Percentiles rank a stretch among this genome's conserved stretches.
phyloP scores from a whole-genome alignment of 192 early-diverging fungal species.

The Mortierella antarctica region DNA sequence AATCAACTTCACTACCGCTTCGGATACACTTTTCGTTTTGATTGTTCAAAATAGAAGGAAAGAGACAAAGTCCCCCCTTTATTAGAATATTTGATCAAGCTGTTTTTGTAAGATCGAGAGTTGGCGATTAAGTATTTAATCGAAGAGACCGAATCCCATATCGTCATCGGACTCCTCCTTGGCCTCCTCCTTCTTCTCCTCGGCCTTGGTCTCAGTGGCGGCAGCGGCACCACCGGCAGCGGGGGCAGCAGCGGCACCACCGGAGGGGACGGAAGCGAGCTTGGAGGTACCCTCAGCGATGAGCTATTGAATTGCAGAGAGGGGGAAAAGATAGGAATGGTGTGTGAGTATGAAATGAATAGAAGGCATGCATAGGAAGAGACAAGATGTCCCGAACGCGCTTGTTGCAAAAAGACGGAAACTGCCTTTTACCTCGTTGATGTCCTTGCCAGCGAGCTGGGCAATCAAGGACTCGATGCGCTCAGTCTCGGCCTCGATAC shows the following conservation, averaged over 20 bases:
- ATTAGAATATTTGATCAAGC: slow-evolving; percentile 12
- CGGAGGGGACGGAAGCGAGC: slow-evolving; percentile 94
- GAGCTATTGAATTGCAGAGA: slow-evolving; percentile 62
- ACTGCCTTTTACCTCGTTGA: slow-evolving; percentile 74
- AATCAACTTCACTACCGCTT: no score
- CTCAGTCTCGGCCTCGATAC: slow-evolving; percentile 89
- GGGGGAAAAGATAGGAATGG: neutral
- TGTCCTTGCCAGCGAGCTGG: slow-evolving; percentile 89
- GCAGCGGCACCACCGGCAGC: slow-evolving; percentile 70
- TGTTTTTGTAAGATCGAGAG: slow-evolving; percentile 22
- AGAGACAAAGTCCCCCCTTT: neutral
- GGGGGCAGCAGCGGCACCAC: slow-evolving; percentile 80
- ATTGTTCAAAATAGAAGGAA: neutral
- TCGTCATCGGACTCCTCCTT: slow-evolving; percentile 92
- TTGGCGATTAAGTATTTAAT: slow-evolving; percentile 69
- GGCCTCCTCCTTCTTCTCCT: slow-evolving; percentile 90
- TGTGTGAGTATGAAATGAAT: neutral
- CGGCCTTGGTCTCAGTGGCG: slow-evolving; percentile 54
- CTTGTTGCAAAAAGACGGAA: neutral
- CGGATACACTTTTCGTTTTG: neutral
- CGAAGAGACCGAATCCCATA: slow-evolving; percentile 99
- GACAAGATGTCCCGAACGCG: slow-evolving; percentile 1
- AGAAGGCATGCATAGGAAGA: neutral
- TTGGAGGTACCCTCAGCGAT: slow-evolving; percentile 93
- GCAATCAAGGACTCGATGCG: slow-evolving; percentile 82